Percentiles rank a stretch among this genome's conserved stretches.
These are phyloP conservation scores for Auricularia heimuer DNA, from an alignment of 768 basidiomycete genomes.

Conservation along the genomic window DNA sequence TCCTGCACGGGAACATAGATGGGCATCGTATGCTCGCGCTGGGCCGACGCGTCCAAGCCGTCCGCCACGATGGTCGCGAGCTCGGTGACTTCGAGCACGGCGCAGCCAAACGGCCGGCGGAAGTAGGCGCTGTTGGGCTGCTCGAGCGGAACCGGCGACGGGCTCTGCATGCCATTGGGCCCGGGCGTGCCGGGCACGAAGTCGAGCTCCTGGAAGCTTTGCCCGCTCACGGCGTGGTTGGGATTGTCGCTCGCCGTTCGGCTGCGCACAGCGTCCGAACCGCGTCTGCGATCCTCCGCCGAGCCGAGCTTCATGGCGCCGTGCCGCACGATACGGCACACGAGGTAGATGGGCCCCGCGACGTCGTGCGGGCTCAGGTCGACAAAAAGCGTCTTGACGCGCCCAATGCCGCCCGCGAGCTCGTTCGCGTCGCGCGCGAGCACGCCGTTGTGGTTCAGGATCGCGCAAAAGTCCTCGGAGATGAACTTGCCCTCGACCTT, in stretches of 20 bases:
- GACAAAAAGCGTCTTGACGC: slow-evolving; percentile 78
- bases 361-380: slow-evolving; percentile 84
- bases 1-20: slow-evolving; percentile 82
- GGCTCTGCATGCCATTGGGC: slow-evolving; percentile 21
- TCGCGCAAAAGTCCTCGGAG: slow-evolving; percentile 84
- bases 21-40: slow-evolving; percentile 75
- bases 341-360: slow-evolving; percentile 76
- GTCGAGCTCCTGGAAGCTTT: not conserved
- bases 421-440: slow-evolving; percentile 49
- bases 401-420: slow-evolving; percentile 24
- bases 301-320: slow-evolving; percentile 72
- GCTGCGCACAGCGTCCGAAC: slow-evolving; percentile 23
- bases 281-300: slow-evolving; percentile 38
- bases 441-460: slow-evolving; percentile 88
- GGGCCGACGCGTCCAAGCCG: slow-evolving; percentile 48
- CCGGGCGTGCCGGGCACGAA: slow-evolving; percentile 16
- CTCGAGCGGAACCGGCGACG: slow-evolving; percentile 4
- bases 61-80: slow-evolving; percentile 59
- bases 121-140: slow-evolving; percentile 29
- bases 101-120: slow-evolving; percentile 92
- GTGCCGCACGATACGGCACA: slow-evolving; percentile 84
- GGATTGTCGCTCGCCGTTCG: not conserved
- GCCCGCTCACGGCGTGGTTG: not conserved
- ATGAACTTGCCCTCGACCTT: slow-evolving; percentile 76
- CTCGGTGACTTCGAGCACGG: slow-evolving; percentile 77